Evolutionary conservation across 179 eudicot species (phyloP).

Genomic region (Actinidia chinensis): DNA sequence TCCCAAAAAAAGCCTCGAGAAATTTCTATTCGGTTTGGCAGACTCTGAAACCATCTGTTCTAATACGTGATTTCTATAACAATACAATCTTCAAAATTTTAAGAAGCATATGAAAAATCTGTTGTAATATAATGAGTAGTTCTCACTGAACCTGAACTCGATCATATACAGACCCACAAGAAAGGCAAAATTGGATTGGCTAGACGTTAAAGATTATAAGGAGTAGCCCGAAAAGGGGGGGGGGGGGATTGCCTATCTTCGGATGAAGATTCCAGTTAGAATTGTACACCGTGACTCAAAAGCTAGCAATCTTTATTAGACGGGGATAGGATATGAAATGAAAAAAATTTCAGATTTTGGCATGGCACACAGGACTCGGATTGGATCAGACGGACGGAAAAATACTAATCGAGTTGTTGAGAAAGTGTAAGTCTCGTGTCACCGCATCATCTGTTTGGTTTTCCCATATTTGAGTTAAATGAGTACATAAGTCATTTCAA

Average conservation of each 20-base stretch:
- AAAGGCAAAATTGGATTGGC: slow-evolving; percentile 30
- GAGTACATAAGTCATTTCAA: no score
- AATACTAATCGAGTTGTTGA: slow-evolving; percentile 44
- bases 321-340: slow-evolving; percentile 39
- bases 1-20: slow-evolving; percentile 55
- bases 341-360: slow-evolving; percentile 53
- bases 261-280: slow-evolving; percentile 41
- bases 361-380: slow-evolving; percentile 37
- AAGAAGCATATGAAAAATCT: no score
- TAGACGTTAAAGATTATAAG: slow-evolving; percentile 39
- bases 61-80: no score
- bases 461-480: neutral
- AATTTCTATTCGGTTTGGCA: slow-evolving; percentile 45
- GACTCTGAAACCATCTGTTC: no score
- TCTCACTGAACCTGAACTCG: neutral
- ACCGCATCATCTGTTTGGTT: neutral
- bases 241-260: slow-evolving; percentile 45
- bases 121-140: no score
- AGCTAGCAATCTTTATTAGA: slow-evolving; percentile 45
- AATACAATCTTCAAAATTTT: no score
- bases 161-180: slow-evolving; percentile 27
- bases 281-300: slow-evolving; percentile 44
- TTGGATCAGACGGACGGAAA: slow-evolving; percentile 47
- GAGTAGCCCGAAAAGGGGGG: slow-evolving; percentile 34
- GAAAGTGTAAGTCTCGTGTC: slow-evolving; percentile 45